Percentiles rank a stretch among this genome's conserved stretches.
Conservation (phyloP, 768 basidiomycete genomes). For the Suillus spraguei region DNA sequence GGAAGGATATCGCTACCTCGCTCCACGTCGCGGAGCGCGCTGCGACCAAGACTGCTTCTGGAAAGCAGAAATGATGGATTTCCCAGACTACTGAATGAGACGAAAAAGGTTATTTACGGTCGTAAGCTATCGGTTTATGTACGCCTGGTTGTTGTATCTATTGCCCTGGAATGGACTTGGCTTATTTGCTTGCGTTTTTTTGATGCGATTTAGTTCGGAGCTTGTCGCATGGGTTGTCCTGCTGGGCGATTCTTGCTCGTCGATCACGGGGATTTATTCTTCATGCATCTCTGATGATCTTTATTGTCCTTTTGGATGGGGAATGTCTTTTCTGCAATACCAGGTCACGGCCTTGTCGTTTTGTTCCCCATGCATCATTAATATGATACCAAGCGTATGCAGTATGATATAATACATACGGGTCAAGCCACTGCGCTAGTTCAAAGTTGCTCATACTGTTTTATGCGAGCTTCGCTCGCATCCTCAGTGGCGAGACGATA, state of each 20-base stretch:
- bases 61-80: conserved; percentile 31
- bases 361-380: neutral
- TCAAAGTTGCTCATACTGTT: neutral
- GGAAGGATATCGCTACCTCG: conserved; percentile 57
- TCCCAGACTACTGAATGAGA: neutral
- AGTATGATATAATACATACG: neutral
- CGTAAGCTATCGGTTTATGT: neutral
- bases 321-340: neutral
- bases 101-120: neutral
- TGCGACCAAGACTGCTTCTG: conserved; percentile 29
- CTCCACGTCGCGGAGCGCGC: conserved; percentile 36
- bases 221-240: neutral
- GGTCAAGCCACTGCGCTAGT: neutral
- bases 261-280: neutral
- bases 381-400: neutral
- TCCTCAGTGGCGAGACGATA: neutral
- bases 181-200: neutral
- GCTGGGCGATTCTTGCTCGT: neutral
- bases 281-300: neutral
- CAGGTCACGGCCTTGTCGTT: neutral
- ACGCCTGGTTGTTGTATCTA: neutral
- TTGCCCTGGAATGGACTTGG: neutral
- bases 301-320: neutral
- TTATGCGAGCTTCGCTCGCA: neutral
- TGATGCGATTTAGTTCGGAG: neutral